These are phyloP conservation scores for Sporothrix dimorphospora DNA, from an alignment of 2,329 filamentous ascomycete species.

Conservation along the genomic window DNA sequence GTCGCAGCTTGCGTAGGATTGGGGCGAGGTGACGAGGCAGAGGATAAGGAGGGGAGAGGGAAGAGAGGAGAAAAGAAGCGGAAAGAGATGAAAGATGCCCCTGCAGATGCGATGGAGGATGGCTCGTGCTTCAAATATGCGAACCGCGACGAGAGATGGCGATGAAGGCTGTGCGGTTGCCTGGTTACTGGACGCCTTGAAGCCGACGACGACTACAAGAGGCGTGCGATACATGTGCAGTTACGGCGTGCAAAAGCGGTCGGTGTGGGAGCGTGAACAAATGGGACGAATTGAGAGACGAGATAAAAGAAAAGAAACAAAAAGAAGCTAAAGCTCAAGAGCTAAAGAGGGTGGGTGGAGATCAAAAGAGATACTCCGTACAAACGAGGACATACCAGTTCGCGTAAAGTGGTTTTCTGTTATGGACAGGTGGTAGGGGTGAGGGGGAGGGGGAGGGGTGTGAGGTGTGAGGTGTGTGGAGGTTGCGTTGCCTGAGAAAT, in stretches of 20 bases:
- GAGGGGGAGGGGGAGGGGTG: background rate
- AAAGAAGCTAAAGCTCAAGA: conserved; percentile 8
- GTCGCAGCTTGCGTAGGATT: conserved; percentile 6
- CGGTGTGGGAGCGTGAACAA: background rate
- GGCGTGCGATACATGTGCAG: background rate
- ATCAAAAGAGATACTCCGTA: background rate
- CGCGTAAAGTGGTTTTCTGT: conserved; percentile 21
- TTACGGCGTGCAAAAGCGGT: background rate
- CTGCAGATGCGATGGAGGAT: conserved; percentile 9
- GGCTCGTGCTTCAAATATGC: conserved; percentile 20
- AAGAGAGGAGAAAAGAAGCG: conserved; percentile 13
- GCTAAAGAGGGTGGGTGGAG: conserved; percentile 8
- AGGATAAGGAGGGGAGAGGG: background rate
- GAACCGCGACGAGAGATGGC: background rate
- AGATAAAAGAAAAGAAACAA: background rate
- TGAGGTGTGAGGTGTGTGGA: background rate
- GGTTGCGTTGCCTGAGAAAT: background rate
- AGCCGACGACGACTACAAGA: background rate
- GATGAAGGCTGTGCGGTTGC: background rate
- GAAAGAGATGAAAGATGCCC: background rate
- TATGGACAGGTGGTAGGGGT: background rate
- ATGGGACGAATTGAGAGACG: background rate
- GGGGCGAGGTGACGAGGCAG: background rate
- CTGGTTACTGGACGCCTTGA: conserved; percentile 16
- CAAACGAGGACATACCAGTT: conserved; percentile 8